phyloP scores from a whole-genome alignment of 2,329 filamentous ascomycete genomes.

The Thielaviopsis musarum region DNA sequence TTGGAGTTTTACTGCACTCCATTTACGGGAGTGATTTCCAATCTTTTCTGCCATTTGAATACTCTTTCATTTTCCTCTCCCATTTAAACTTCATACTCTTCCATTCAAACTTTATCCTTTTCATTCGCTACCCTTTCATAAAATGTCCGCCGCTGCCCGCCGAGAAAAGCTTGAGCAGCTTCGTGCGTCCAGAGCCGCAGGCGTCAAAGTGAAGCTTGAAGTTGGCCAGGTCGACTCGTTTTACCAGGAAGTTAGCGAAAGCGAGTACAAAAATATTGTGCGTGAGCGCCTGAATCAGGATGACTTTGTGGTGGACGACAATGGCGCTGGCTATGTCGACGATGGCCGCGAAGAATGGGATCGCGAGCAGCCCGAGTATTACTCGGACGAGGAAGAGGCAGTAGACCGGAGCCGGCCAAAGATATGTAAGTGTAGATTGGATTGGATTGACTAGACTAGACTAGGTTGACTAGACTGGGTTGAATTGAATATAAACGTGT shows the following conservation, averaged over 20 bases:
- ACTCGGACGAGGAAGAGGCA: conserved; percentile 51
- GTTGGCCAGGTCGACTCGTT: conserved; percentile 69
- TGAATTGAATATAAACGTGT: neutral
- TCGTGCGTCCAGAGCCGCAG: conserved; percentile 64
- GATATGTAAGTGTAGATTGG: conserved; percentile 23
- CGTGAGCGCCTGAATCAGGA: conserved; percentile 77
- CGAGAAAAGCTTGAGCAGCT: conserved; percentile 57
- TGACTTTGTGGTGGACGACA: conserved; percentile 97
- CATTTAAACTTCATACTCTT: too few relatives aligned
- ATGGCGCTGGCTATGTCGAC: conserved; percentile 90
- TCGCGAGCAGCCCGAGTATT: conserved; percentile 47
- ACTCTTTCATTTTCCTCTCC: neutral
- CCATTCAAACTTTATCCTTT: neutral
- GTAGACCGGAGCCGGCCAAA: conserved; percentile 29
- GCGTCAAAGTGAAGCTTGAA: conserved; percentile 82
- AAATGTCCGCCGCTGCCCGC: conserved; percentile 25
- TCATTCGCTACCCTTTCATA: neutral
- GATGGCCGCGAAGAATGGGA: conserved; percentile 94
- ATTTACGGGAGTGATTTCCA: neutral
- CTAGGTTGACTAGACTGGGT: too few relatives aligned
- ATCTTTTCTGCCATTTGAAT: neutral
- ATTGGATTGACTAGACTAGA: too few relatives aligned
- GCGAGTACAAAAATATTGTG: conserved; percentile 92
- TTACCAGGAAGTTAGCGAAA: conserved; percentile 94
- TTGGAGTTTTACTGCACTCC: neutral